Evolutionary conservation across 106 monocot species (phyloP).

Genomic region (Apostasia ramifera): DNA sequence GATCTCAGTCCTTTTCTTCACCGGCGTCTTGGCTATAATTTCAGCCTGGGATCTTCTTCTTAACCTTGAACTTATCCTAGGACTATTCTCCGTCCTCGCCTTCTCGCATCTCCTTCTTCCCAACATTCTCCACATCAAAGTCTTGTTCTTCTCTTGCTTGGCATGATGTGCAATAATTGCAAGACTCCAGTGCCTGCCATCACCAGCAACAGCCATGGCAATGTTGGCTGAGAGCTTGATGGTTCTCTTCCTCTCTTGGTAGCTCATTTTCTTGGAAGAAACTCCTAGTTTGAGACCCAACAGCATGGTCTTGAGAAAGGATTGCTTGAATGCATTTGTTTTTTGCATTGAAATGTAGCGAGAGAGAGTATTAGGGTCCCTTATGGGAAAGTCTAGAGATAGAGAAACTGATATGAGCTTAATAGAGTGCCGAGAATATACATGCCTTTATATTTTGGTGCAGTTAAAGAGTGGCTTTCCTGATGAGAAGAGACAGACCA

Average conservation of each 20-base stretch:
- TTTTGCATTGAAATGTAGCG: constrained; percentile 25
- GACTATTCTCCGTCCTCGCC: background rate
- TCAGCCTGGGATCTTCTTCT: constrained; percentile 7
- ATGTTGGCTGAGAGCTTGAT: constrained; percentile 54
- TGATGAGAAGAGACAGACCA: constrained; percentile 47
- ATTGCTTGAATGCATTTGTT: constrained; percentile 31
- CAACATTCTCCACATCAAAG: background rate
- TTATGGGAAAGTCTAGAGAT: background rate
- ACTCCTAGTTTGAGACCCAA: constrained; percentile 31
- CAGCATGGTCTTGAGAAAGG: constrained; percentile 45
- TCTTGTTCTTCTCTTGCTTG: background rate
- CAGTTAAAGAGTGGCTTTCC: background rate
- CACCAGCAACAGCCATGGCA: constrained; percentile 48
- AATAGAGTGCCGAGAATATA: background rate
- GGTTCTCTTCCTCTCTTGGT: constrained; percentile 47
- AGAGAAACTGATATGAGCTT: constrained; percentile 1
- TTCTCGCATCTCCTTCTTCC: constrained; percentile 3
- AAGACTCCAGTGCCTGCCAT: constrained; percentile 38
- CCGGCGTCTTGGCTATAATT: constrained; percentile 19
- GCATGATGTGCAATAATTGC: constrained; percentile 27
- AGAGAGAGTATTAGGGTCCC: background rate
- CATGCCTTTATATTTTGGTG: background rate
- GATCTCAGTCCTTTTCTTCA: constrained; percentile 43
- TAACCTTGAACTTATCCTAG: background rate
- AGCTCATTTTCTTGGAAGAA: constrained; percentile 23